phyloP scores from a whole-genome alignment of 176 grass and related monocot genomes.

The Paspalum notatum region DNA sequence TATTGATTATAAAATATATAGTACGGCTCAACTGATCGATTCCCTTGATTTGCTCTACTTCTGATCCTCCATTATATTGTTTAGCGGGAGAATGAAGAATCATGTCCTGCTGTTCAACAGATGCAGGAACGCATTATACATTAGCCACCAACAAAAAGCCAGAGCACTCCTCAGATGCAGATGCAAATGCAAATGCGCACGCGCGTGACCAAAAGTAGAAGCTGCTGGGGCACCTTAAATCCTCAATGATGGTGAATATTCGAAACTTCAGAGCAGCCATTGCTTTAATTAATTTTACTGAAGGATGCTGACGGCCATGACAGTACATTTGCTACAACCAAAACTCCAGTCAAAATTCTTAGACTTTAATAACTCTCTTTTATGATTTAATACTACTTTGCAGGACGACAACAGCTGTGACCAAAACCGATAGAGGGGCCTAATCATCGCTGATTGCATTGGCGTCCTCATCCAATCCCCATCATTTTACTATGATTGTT shows the following conservation, averaged over 20 bases:
- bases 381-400: neutral
- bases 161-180: neutral
- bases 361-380: neutral
- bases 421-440: neutral
- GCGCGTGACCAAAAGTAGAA: neutral
- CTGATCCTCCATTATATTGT: conserved; percentile 20
- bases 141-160: neutral
- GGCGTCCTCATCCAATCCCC: neutral
- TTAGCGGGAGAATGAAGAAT: conserved; percentile 1
- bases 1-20: neutral
- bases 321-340: neutral
- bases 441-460: neutral
- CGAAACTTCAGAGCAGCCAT: neutral
- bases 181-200: too few species aligned
- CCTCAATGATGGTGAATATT: neutral
- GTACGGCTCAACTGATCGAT: conserved; percentile 1
- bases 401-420: neutral
- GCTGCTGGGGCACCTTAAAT: neutral
- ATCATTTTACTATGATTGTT: neutral
- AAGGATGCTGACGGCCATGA: neutral
- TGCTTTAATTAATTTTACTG: conserved; percentile 3
- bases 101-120: neutral
- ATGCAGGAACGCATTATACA: neutral
- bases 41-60: neutral
- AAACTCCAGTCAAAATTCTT: neutral